Evolutionary conservation across 345 rosid species (phyloP).

Genomic region (Corchorus olitorius): DNA sequence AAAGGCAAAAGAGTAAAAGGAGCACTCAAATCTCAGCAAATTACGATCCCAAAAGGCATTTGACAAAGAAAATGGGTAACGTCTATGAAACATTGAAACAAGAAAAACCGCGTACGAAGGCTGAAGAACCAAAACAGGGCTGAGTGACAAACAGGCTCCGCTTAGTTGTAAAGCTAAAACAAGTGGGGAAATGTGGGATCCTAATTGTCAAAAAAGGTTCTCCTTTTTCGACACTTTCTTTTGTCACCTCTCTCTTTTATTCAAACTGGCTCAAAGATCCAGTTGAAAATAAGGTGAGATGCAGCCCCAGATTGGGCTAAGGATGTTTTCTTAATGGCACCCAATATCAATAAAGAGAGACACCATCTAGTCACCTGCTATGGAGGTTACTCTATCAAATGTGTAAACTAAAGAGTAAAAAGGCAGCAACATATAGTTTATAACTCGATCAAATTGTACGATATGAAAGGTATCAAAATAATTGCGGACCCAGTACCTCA

Average conservation of each 20-base stretch:
- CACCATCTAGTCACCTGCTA: too few relatives aligned
- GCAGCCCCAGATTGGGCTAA: too few relatives aligned
- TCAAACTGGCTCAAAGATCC: too few relatives aligned
- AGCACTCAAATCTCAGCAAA: constrained; percentile 1
- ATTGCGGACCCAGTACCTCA: background rate
- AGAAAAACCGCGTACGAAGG: background rate
- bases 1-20: too few relatives aligned
- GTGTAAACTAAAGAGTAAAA: background rate
- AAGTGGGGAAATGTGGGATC: constrained; percentile 6
- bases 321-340: too few relatives aligned
- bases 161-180: constrained; percentile 25
- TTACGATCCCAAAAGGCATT: background rate
- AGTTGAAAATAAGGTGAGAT: too few relatives aligned
- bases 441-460: too few relatives aligned
- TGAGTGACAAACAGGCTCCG: background rate
- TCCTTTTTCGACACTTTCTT: background rate
- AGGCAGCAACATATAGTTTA: too few relatives aligned
- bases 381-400: too few relatives aligned
- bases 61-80: background rate
- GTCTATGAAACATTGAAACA: too few relatives aligned
- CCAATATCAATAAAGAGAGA: too few relatives aligned
- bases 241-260: background rate
- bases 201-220: constrained; percentile 16
- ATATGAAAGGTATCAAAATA: background rate
- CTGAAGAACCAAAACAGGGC: background rate